Evolutionary conservation across 352 stramenopile species (phyloP).

Genomic region (Elongisporangium prolatum): DNA sequence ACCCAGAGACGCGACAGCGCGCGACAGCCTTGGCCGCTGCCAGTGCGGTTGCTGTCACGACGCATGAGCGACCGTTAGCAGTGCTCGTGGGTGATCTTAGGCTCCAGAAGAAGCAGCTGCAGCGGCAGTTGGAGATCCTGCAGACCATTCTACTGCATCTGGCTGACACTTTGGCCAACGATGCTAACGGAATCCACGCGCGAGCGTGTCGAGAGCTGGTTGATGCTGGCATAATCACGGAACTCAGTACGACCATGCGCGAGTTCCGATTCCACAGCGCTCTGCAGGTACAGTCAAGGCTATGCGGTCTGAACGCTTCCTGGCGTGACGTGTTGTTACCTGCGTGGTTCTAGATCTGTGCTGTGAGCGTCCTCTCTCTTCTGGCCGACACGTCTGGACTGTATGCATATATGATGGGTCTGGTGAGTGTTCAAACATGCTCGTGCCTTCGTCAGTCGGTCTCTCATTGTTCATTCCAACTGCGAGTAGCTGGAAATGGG

Average conservation of each 20-base stretch:
- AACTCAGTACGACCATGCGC: slow-evolving; percentile 37
- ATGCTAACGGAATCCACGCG: background rate
- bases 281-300: slow-evolving; percentile 27
- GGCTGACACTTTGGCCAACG: slow-evolving; percentile 17
- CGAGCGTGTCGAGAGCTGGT: slow-evolving; percentile 35
- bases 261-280: slow-evolving; percentile 61
- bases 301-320: background rate
- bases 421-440: slow-evolving; percentile 17
- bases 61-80: slow-evolving; percentile 6
- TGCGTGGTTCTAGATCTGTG: slow-evolving; percentile 20
- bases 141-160: slow-evolving; percentile 30
- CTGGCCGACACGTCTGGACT: slow-evolving; percentile 38
- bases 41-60: background rate
- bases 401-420: slow-evolving; percentile 57
- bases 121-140: slow-evolving; percentile 33
- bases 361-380: slow-evolving; percentile 37
- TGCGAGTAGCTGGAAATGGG: slow-evolving; percentile 20
- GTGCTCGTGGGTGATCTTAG: slow-evolving; percentile 30
- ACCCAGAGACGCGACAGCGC: background rate
- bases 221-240: slow-evolving; percentile 29
- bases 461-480: background rate
- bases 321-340: background rate
- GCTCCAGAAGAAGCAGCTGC: slow-evolving; percentile 28
- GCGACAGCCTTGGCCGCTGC: background rate
- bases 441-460: background rate